A percentile compares a stretch with the other conserved stretches of the same genome.
phyloP scores from a whole-genome alignment of 495 filamentous ascomycete genomes.

The Amphirosellinia nigrospora region DNA sequence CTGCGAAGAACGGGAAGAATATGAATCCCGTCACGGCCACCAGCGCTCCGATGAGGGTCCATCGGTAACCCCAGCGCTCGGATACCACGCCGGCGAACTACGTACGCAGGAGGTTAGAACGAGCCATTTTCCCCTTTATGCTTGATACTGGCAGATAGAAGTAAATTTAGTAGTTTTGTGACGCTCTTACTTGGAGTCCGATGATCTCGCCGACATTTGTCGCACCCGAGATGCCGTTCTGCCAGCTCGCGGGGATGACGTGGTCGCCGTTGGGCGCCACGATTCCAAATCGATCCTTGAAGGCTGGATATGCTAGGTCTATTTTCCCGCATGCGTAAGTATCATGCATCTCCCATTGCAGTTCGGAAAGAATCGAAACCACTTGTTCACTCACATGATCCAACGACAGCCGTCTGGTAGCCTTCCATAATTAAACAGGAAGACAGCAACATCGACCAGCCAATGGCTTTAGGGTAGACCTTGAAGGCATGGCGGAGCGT shows the following conservation, averaged over 20 bases:
- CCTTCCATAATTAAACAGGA: constrained; percentile 61
- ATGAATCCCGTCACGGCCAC: constrained; percentile 53
- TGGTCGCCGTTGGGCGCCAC: constrained; percentile 35
- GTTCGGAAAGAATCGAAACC: not conserved
- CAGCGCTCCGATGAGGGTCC: constrained; percentile 50
- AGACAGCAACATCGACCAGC: constrained; percentile 57
- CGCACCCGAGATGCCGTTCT: constrained; percentile 45
- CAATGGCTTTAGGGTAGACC: constrained; percentile 52
- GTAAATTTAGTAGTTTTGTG: constrained; percentile 12
- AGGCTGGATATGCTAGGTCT: constrained; percentile 40
- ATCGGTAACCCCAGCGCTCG: constrained; percentile 41
- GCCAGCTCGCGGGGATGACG: constrained; percentile 46
- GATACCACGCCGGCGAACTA: constrained; percentile 39
- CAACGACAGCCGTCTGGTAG: constrained; percentile 50
- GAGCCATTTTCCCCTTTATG: not conserved
- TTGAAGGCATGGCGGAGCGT: constrained; percentile 46
- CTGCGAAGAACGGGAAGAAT: constrained; percentile 67
- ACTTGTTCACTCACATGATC: constrained; percentile 34
- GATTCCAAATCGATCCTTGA: constrained; percentile 37
- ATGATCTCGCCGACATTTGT: constrained; percentile 52
- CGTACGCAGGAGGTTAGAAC: constrained; percentile 30
- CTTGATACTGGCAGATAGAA: constrained; percentile 24
- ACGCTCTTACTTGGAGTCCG: constrained; percentile 34
- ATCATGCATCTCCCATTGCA: not conserved
- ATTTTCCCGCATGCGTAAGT: not conserved